Conservation (phyloP, 2,329 filamentous ascomycete genomes). For the Fusarium praegraminearum region DNA sequence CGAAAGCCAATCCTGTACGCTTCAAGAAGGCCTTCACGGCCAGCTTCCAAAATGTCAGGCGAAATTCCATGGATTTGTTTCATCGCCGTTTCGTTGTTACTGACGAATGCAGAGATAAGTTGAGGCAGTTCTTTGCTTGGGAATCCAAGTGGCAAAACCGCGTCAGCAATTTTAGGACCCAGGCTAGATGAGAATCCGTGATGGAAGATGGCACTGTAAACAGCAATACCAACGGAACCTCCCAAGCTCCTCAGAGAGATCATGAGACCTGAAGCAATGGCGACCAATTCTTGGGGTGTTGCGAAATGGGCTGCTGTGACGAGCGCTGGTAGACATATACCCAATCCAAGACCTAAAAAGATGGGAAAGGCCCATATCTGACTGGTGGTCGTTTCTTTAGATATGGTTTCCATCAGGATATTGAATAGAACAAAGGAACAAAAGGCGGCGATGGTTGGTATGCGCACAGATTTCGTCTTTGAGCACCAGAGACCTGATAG, state of each 20-base stretch:
- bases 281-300: neutral
- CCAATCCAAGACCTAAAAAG: neutral
- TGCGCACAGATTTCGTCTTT: neutral
- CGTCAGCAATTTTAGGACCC: neutral
- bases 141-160: slow-evolving; percentile 4
- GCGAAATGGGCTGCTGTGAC: slow-evolving; percentile 15
- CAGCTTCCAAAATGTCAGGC: neutral
- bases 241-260: slow-evolving; percentile 1
- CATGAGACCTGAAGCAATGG: neutral
- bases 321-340: neutral
- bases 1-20: slow-evolving; percentile 3
- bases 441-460: neutral
- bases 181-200: neutral
- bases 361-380: neutral
- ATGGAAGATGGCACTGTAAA: neutral
- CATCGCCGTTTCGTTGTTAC: neutral
- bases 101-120: neutral
- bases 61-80: neutral
- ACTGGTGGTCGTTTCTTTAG: neutral
- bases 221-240: neutral
- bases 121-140: neutral
- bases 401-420: neutral
- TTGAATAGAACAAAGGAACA: neutral
- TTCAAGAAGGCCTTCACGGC: neutral
- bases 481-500: neutral